Conservation (phyloP, 306 rosid genomes). For the Vachellia collinsii region DNA sequence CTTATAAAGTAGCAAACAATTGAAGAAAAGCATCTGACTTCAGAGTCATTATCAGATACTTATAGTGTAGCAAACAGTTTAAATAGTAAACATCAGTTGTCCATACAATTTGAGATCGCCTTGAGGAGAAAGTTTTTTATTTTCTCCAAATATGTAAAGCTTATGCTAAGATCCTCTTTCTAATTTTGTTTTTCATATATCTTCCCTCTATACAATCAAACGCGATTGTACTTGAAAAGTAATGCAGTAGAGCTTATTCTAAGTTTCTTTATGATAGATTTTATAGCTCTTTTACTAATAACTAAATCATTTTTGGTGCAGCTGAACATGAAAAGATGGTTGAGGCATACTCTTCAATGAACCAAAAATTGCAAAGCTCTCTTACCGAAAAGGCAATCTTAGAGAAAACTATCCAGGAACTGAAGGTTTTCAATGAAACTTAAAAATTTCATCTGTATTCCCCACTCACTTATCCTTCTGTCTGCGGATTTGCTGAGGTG, state of each 20-base stretch:
- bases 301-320: conserved; percentile 45
- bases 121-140: background rate
- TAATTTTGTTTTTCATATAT: background rate
- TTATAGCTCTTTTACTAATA: conserved; percentile 18
- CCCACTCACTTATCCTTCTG: background rate
- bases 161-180: conserved; percentile 8
- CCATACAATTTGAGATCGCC: conserved; percentile 4
- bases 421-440: conserved; percentile 57
- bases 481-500: conserved; percentile 32
- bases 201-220: background rate
- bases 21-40: background rate
- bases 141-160: background rate
- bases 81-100: background rate
- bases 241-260: background rate
- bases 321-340: conserved; percentile 89
- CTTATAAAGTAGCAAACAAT: background rate
- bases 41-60: background rate
- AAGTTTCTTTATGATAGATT: conserved; percentile 23
- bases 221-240: background rate
- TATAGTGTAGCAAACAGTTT: background rate
- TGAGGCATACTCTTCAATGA: conserved; percentile 78
- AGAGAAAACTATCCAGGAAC: conserved; percentile 76
- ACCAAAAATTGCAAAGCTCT: conserved; percentile 75
- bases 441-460: background rate
- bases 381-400: conserved; percentile 57